phyloP scores from a whole-genome alignment of 805 yeast genomes.

The Yarrowia yakushimensis region DNA sequence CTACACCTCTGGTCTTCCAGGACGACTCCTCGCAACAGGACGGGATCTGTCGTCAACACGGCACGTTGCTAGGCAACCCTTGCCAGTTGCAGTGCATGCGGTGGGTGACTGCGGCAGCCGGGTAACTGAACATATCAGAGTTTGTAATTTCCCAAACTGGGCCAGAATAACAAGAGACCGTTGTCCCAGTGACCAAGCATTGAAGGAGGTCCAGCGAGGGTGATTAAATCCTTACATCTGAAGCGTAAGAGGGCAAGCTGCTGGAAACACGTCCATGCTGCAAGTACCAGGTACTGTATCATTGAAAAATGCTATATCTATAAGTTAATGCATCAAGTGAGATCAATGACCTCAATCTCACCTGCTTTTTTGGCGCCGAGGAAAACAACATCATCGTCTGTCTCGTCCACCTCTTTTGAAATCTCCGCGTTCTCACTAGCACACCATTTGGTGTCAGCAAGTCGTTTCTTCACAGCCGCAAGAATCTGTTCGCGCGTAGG shows the following conservation, averaged over 20 bases:
- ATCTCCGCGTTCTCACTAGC: slow-evolving; percentile 26
- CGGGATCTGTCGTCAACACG: not conserved
- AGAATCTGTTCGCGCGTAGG: slow-evolving; percentile 46
- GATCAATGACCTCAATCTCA: slow-evolving; percentile 6
- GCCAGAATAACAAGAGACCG: not conserved
- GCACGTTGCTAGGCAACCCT: slow-evolving; percentile 16
- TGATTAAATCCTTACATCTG: too few relatives aligned
- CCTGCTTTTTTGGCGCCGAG: not conserved
- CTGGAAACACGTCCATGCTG: too few relatives aligned
- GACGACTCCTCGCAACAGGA: not conserved
- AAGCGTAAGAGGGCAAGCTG: too few relatives aligned
- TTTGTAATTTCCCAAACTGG: slow-evolving; percentile 2
- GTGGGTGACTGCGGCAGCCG: slow-evolving; percentile 6
- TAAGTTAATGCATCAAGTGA: not conserved
- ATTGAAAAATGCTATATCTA: not conserved
- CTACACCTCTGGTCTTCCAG: not conserved
- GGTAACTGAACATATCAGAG: slow-evolving; percentile 12
- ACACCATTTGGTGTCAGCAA: slow-evolving; percentile 32
- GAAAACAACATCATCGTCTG: slow-evolving; percentile 7
- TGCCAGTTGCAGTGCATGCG: not conserved
- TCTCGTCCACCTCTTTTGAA: slow-evolving; percentile 23
- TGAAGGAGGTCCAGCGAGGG: too few relatives aligned
- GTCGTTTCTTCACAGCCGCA: slow-evolving; percentile 62
- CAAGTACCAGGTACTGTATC: too few relatives aligned
- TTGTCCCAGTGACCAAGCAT: not conserved